Evolutionary conservation across 768 basidiomycete species (phyloP), one percentile per base, ranked within the genome.

Genomic region (Pleurotus tuber-regium): DNA sequence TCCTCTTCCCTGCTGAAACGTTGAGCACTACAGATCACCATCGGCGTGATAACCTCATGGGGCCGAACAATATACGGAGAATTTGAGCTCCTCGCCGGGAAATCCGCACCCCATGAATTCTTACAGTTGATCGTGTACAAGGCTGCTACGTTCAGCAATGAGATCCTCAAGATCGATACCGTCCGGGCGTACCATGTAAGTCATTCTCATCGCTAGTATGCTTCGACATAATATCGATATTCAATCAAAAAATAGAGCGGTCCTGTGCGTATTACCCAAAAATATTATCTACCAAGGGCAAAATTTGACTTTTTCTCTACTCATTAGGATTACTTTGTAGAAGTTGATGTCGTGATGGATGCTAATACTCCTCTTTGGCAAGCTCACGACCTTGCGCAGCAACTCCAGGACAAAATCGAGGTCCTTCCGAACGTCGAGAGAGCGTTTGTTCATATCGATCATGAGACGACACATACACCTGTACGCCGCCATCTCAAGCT

Each of bases 361-460:
- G 86, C 86, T 8, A 82, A 83, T 50, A 96, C 92, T 21, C 90
- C 92, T 0, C 72, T 98, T 1, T 91, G 87, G 84, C 86, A 84
- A 65, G 89, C 91, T n/a, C 91, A 92, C 62, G 90, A 92, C 64
- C 63, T 90, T 52, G 86, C 86, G 57, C 89, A 92, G 66, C 77
- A 85, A 55, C 68, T 92, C n/a, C 90, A 92, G 61, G 91, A 92
- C 62, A 91, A 88, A 69, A 84, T 96, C 42, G 93, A 96, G 62
- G 79, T 83, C 10, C 71, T 96, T 33, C 91, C 92, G 2, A 87
- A 90, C 60, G 93, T 96, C 38, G 92, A 89, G 56, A 76, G 93
- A 35, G 93, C 93, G 31, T 96, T 94, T 65, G 92, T 96, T 19
- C 93, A 96, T 63, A 89, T 95, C 53, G 93, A 96, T 68, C 87